phyloP scores from a whole-genome alignment of 2,329 filamentous ascomycete species.

The Exophiala aquamarina region DNA sequence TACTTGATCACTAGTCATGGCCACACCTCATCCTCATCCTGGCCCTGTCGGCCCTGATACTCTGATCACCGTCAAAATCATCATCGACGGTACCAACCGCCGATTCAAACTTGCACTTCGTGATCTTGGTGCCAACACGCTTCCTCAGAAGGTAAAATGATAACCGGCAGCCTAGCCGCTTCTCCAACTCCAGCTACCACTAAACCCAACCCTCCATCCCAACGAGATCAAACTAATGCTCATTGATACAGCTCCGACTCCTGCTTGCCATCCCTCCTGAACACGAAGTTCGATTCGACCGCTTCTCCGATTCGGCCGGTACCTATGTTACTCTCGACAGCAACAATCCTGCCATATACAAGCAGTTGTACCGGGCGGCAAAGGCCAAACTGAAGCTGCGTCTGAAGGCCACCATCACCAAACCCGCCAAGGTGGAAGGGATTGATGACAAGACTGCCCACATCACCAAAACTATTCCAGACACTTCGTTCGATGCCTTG shows the following conservation, averaged over 20 bases:
- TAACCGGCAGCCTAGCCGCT: constrained; percentile 14
- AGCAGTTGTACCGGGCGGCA: constrained; percentile 92
- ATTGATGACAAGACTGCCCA: constrained; percentile 7
- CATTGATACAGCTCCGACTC: constrained; percentile 61
- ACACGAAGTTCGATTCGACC: constrained; percentile 72
- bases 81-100: constrained; percentile 70
- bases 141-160: constrained; percentile 74
- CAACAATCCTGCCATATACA: constrained; percentile 80
- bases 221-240: constrained; percentile 26
- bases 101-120: constrained; percentile 87
- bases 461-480: constrained; percentile 17
- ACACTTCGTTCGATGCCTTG: constrained; percentile 8
- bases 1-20: constrained; percentile 36
- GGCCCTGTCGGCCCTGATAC: constrained; percentile 63
- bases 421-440: constrained; percentile 25
- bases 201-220: background rate
- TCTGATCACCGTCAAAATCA: constrained; percentile 81
- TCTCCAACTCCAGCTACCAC: constrained; percentile 1
- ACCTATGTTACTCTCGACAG: constrained; percentile 77
- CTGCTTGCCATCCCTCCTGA: constrained; percentile 65
- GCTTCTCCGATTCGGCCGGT: constrained; percentile 90
- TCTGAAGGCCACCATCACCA: constrained; percentile 65
- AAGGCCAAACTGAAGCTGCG: constrained; percentile 98
- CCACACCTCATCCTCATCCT: constrained; percentile 41
- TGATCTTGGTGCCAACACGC: constrained; percentile 71